Percentiles rank a stretch among this genome's conserved stretches.
These are phyloP conservation scores for Pseudomonodictys pantanalensis DNA, from an alignment of 495 filamentous ascomycete species.

Conservation along the genomic window DNA sequence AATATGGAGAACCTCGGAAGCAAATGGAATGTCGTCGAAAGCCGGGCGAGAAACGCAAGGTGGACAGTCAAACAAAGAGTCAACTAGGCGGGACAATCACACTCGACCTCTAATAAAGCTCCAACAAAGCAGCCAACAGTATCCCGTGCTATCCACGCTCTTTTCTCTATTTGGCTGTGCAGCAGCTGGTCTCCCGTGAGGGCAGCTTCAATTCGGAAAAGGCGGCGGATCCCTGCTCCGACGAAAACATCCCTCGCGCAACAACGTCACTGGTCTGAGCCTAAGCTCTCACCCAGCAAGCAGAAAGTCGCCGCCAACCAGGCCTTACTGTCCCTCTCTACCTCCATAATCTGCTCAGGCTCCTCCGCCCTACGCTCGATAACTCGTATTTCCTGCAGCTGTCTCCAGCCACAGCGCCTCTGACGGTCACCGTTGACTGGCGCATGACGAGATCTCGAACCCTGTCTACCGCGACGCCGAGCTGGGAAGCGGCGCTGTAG, in stretches of 20 bases:
- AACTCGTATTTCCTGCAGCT: conserved; percentile 7
- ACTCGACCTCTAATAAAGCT: not conserved
- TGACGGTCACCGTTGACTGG: conserved; percentile 11
- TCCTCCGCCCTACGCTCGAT: conserved; percentile 4
- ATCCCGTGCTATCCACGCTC: not conserved
- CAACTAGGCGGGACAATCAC: conserved; percentile 18
- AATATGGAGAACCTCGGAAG: conserved; percentile 10
- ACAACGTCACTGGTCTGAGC: not conserved
- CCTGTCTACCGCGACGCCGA: conserved; percentile 7
- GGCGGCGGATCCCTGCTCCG: not conserved
- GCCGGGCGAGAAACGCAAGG: not conserved
- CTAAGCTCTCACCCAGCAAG: not conserved
- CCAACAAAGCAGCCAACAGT: not conserved
- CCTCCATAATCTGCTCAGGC: not conserved
- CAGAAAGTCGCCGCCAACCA: not conserved
- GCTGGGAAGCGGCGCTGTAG: not conserved
- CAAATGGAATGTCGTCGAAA: conserved; percentile 18
- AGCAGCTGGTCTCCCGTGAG: no score
- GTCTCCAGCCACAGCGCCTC: conserved; percentile 9
- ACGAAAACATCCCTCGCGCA: not conserved
- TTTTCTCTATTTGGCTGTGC: not conserved
- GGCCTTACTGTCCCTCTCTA: not conserved
- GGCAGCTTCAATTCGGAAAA: not conserved
- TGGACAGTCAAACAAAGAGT: conserved; percentile 10
- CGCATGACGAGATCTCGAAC: conserved; percentile 25